phyloP scores from a whole-genome alignment of 495 filamentous ascomycete genomes.

The Copromyces sp. region DNA sequence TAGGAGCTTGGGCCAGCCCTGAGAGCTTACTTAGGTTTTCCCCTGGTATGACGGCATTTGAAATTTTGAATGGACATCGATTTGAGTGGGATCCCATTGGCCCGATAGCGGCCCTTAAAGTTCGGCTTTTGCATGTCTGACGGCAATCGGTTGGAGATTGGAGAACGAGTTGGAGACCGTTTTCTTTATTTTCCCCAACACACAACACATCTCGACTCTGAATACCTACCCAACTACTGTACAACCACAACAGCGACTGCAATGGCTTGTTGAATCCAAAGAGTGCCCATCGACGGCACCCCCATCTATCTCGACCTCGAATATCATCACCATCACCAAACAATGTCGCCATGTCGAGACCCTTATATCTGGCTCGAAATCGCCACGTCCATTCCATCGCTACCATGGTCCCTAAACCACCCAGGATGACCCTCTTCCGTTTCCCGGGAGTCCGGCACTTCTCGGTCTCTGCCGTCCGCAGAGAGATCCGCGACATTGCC shows the following conservation, averaged over 20 bases:
- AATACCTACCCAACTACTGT: background rate
- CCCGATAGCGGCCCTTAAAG: background rate
- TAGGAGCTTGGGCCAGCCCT: no score
- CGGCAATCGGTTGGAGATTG: background rate
- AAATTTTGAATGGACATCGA: no score
- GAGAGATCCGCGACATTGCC: constrained; percentile 40
- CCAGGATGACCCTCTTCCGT: constrained; percentile 6
- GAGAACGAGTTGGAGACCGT: no score
- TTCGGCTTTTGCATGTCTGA: background rate
- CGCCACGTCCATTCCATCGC: constrained; percentile 6
- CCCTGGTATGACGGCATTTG: no score
- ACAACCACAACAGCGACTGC: background rate
- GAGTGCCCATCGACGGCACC: background rate
- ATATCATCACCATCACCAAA: constrained; percentile 1
- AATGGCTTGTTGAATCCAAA: background rate
- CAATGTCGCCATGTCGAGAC: constrained; percentile 21
- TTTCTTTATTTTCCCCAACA: no score
- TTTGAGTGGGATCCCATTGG: background rate
- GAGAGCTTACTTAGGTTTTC: no score
- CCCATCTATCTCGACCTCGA: background rate
- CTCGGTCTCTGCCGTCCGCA: constrained; percentile 28
- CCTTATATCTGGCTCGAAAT: constrained; percentile 10
- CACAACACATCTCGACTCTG: background rate
- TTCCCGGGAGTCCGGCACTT: constrained; percentile 26
- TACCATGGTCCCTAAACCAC: constrained; percentile 3